phyloP scores from a whole-genome alignment of 108 stramenopile species.

The Craspedostauros australis region DNA sequence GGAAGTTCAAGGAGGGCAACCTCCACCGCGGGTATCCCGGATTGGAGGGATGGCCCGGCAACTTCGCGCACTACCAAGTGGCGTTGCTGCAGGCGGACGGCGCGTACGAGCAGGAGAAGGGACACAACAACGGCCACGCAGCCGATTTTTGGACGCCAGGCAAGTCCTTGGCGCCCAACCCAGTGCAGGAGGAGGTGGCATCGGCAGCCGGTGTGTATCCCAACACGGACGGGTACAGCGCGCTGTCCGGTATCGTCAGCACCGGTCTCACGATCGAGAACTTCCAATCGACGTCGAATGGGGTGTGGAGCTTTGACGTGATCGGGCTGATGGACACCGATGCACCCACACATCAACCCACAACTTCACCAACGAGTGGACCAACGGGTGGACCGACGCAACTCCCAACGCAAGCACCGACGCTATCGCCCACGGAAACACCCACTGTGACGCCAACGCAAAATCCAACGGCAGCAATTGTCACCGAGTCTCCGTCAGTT shows the following conservation, averaged over 20 bases:
- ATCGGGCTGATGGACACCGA: too few relatives aligned
- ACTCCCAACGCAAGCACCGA: too few relatives aligned
- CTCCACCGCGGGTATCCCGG: conserved; percentile 35
- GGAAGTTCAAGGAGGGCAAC: conserved; percentile 9
- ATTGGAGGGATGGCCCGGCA: conserved; percentile 39
- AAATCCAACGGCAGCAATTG: too few relatives aligned
- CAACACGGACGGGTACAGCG: conserved; percentile 50
- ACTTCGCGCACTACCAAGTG: conserved; percentile 45
- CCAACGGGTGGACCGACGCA: too few relatives aligned
- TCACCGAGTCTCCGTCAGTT: too few relatives aligned
- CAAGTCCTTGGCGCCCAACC: conserved; percentile 11
- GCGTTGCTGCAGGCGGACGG: conserved; percentile 57
- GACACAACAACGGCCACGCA: conserved; percentile 34
- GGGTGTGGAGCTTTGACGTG: conserved; percentile 10
- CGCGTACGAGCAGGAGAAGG: conserved; percentile 49
- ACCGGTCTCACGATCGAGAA: conserved; percentile 5
- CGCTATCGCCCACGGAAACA: too few relatives aligned
- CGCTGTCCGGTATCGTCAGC: not conserved
- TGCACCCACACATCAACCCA: too few relatives aligned
- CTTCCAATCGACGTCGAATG: not conserved
- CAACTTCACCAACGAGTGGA: too few relatives aligned
- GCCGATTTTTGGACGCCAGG: conserved; percentile 30
- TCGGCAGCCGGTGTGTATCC: conserved; percentile 20
- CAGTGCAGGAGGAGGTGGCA: conserved; percentile 3
- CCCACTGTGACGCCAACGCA: too few relatives aligned